Evolutionary conservation across 2,329 filamentous ascomycete genomes (phyloP).

Genomic region (Phoma sp.): DNA sequence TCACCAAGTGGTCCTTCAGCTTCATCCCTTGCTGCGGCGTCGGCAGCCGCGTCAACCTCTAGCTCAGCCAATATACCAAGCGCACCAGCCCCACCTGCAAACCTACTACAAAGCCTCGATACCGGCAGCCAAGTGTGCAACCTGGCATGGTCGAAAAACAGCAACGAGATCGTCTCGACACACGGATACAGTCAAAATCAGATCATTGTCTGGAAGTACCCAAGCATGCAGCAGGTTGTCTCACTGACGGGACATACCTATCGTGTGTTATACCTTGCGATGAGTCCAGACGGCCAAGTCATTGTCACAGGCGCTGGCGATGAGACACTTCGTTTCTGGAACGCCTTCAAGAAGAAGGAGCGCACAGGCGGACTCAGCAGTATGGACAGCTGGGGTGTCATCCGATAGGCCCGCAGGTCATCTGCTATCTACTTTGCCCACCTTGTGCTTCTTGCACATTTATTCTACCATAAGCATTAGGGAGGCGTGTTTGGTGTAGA

Average conservation of each 20-base stretch:
- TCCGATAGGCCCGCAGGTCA: slow-evolving; percentile 60
- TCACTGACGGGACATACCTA: slow-evolving; percentile 96
- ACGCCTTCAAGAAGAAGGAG: slow-evolving; percentile 85
- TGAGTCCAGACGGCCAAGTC: slow-evolving; percentile 93
- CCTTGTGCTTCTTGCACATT: background rate
- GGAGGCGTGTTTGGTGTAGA: slow-evolving; percentile 12
- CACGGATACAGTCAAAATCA: slow-evolving; percentile 98
- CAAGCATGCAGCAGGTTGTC: slow-evolving; percentile 95
- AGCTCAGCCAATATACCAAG: slow-evolving; percentile 39
- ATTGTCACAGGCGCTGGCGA: slow-evolving; percentile 97
- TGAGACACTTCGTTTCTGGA: slow-evolving; percentile 96
- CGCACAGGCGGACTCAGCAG: slow-evolving; percentile 63
- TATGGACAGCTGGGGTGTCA: slow-evolving; percentile 82
- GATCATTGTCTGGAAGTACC: slow-evolving; percentile 99
- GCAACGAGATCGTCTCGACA: slow-evolving; percentile 95
- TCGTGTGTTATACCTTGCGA: slow-evolving; percentile 92
- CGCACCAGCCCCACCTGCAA: slow-evolving; percentile 48
- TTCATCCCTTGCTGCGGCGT: slow-evolving; percentile 50
- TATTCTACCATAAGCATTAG: slow-evolving; percentile 11
- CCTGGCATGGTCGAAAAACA: slow-evolving; percentile 95
- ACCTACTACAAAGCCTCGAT: slow-evolving; percentile 78
- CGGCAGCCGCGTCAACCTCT: slow-evolving; percentile 42
- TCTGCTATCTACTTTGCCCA: background rate
- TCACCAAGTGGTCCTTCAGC: slow-evolving; percentile 60
- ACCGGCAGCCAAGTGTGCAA: slow-evolving; percentile 99